These are phyloP conservation scores for Cercospora sp. DNA, from an alignment of 2,329 filamentous ascomycete species.

Conservation along the genomic window DNA sequence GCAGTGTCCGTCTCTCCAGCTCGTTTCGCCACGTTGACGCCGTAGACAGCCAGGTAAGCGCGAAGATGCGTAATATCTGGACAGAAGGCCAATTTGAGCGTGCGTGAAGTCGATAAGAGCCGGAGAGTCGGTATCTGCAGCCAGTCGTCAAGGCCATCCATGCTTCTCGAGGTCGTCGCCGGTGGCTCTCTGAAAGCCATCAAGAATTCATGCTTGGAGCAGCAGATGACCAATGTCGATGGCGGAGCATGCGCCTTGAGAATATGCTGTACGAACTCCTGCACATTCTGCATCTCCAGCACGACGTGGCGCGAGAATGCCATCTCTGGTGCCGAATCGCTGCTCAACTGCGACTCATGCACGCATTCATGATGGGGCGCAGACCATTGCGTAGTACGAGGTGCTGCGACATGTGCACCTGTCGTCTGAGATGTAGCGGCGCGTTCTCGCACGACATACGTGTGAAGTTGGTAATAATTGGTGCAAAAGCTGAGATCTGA, in stretches of 20 bases:
- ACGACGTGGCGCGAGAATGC: conserved; percentile 37
- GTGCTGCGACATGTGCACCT: neutral
- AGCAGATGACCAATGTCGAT: conserved; percentile 71
- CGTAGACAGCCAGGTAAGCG: conserved; percentile 59
- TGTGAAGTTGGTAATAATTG: neutral
- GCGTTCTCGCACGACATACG: neutral
- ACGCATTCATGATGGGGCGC: neutral
- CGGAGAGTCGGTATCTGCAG: conserved; percentile 60
- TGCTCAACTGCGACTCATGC: neutral
- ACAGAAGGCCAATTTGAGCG: conserved; percentile 70
- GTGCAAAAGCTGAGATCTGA: neutral
- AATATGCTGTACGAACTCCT: conserved; percentile 63
- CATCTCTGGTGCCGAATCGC: conserved; percentile 13
- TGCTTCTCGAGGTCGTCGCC: neutral
- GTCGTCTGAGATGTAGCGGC: neutral
- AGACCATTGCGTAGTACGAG: neutral
- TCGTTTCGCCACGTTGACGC: conserved; percentile 16
- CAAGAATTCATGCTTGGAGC: conserved; percentile 64
- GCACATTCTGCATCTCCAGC: conserved; percentile 42
- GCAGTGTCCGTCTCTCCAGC: conserved; percentile 9
- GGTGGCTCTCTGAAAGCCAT: conserved; percentile 48
- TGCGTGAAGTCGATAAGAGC: conserved; percentile 66
- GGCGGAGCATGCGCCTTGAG: conserved; percentile 57
- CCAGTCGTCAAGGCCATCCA: conserved; percentile 1
- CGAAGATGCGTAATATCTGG: conserved; percentile 75